These are phyloP conservation scores for Quercus wislizeni DNA, from an alignment of 306 rosid species.

Conservation along the genomic window DNA sequence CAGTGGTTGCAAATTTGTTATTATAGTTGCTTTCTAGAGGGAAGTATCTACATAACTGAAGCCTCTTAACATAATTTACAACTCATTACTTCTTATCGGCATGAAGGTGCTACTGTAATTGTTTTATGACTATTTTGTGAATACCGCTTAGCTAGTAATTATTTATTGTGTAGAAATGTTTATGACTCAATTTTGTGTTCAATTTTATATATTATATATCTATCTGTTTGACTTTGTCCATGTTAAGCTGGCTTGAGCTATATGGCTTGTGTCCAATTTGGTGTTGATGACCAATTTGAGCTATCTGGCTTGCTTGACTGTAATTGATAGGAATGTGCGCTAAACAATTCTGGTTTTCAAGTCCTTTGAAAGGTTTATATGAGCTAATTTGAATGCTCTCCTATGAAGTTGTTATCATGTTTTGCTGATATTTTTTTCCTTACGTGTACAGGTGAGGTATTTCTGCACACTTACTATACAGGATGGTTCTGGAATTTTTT, in stretches of 20 bases:
- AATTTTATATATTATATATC: too few relatives aligned
- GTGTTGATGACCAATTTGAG: neutral
- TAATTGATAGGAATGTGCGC: neutral
- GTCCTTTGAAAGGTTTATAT: neutral
- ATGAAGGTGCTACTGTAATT: neutral
- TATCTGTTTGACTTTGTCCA: neutral
- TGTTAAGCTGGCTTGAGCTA: neutral
- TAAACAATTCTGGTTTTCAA: too few relatives aligned
- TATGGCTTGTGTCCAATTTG: too few relatives aligned
- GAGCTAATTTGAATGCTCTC: neutral
- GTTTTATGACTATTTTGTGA: neutral
- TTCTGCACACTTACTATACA: neutral
- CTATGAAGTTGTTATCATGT: constrained; percentile 69
- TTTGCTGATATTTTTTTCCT: constrained; percentile 78
- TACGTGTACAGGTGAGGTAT: constrained; percentile 57
- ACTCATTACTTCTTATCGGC: neutral
- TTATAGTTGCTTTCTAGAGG: too few relatives aligned
- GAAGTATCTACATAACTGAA: too few relatives aligned
- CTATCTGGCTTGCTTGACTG: neutral
- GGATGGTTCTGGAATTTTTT: neutral
- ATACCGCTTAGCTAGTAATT: neutral
- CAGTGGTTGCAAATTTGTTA: neutral
- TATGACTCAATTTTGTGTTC: neutral
- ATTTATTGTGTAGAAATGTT: neutral
- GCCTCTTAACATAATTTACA: neutral